Evolutionary conservation across 129 eudicot species (phyloP).

Genomic region (Flaveria robusta): DNA sequence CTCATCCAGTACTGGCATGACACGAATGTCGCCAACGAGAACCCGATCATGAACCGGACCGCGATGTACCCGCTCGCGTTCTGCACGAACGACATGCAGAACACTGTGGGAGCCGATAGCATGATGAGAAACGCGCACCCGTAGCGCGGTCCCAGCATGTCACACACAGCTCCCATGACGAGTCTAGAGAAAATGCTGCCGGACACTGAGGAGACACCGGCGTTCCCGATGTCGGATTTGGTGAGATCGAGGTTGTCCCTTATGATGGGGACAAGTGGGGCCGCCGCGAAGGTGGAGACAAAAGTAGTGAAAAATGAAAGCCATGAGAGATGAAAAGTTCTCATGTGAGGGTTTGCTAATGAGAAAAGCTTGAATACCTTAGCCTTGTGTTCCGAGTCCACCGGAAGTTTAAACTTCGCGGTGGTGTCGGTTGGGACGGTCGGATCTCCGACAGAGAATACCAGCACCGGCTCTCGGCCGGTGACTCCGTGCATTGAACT

Average conservation of each 20-base stretch:
- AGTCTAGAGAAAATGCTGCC: conserved; percentile 64
- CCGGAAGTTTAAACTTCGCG: conserved; percentile 50
- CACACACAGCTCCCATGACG: conserved; percentile 60
- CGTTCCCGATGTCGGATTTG: conserved; percentile 58
- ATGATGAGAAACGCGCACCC: conserved; percentile 63
- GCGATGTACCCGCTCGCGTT: conserved; percentile 50
- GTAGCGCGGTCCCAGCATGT: conserved; percentile 60
- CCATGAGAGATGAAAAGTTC: conserved; percentile 64
- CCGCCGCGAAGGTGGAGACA: conserved; percentile 63
- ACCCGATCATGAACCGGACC: conserved; percentile 64
- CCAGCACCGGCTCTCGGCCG: conserved; percentile 34
- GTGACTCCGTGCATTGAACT: conserved; percentile 48
- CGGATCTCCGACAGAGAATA: conserved; percentile 39
- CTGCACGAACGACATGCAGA: conserved; percentile 56
- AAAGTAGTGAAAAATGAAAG: conserved; percentile 54
- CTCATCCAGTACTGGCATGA: conserved; percentile 79
- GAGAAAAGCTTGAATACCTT: conserved; percentile 50
- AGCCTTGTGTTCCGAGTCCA: conserved; percentile 63
- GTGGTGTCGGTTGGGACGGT: conserved; percentile 31
- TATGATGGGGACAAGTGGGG: conserved; percentile 62
- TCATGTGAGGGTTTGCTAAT: conserved; percentile 59
- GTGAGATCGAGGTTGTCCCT: conserved; percentile 60
- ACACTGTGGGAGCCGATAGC: conserved; percentile 57
- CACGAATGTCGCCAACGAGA: conserved; percentile 64
- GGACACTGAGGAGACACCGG: conserved; percentile 58